A percentile compares a stretch with the other conserved stretches of the same genome.
These are phyloP conservation scores for Colletotrichum australisinense DNA, from an alignment of 2,329 filamentous ascomycete genomes.

Conservation along the genomic window DNA sequence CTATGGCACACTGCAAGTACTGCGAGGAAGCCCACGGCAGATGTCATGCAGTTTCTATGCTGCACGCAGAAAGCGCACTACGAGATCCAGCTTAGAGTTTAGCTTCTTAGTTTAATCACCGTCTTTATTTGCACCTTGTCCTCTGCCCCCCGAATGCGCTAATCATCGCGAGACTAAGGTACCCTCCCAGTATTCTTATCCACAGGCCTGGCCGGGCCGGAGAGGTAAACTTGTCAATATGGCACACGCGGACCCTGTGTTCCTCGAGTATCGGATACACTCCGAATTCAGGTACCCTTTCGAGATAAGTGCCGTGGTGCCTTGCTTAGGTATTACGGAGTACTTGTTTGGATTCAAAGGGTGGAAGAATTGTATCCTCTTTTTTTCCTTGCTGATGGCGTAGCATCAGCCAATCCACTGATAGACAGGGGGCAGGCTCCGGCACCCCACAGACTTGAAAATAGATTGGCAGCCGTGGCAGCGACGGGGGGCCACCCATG, in stretches of 20 bases:
- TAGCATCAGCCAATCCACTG: slow-evolving; percentile 1
- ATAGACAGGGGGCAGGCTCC: slow-evolving; percentile 9
- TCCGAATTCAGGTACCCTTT: neutral
- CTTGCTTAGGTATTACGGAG: slow-evolving; percentile 2
- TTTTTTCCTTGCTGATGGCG: neutral
- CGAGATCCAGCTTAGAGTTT: slow-evolving; percentile 14
- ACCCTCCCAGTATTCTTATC: neutral
- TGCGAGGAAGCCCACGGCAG: neutral
- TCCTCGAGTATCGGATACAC: neutral
- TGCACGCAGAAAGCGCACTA: slow-evolving; percentile 9
- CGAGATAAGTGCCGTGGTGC: neutral
- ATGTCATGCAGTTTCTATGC: slow-evolving; percentile 13
- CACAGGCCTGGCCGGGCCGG: neutral
- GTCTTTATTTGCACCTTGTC: slow-evolving; percentile 22
- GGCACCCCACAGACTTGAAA: slow-evolving; percentile 24
- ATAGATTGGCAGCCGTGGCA: neutral
- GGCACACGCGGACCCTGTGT: neutral
- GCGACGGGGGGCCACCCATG: slow-evolving; percentile 18
- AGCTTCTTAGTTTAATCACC: slow-evolving; percentile 23
- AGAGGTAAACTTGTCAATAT: neutral
- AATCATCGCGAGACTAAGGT: neutral
- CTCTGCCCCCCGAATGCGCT: neutral
- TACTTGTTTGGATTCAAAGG: neutral
- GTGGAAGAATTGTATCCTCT: neutral
- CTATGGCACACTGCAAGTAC: neutral